Conservation (phyloP, 2,329 filamentous ascomycete species). For the Diaporthe aspalathi region DNA sequence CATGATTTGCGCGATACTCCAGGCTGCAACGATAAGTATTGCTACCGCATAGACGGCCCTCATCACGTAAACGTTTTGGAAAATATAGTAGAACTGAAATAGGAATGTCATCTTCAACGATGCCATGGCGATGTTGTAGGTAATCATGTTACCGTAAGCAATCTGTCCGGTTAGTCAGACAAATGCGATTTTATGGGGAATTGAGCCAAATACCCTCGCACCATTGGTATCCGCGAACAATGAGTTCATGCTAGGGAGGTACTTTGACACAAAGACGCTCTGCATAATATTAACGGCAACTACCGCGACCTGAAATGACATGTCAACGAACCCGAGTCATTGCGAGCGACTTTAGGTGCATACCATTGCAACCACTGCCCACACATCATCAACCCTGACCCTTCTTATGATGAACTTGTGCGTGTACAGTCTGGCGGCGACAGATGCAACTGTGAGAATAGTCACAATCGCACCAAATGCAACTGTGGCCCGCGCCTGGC, state of each 20-base stretch:
- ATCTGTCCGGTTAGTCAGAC: not conserved
- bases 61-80: constrained; percentile 1
- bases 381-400: constrained; percentile 5
- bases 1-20: constrained; percentile 4
- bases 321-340: not conserved
- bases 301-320: not conserved
- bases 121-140: constrained; percentile 11
- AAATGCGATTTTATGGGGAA: not conserved
- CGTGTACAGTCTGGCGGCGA: not conserved
- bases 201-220: not conserved
- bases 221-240: not conserved
- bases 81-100: constrained; percentile 4
- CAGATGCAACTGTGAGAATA: not conserved
- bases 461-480: constrained; percentile 21
- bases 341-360: not conserved
- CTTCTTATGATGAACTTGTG: constrained; percentile 15
- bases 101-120: constrained; percentile 21
- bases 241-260: not conserved
- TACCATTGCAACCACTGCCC: constrained; percentile 12
- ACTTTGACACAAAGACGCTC: not conserved
- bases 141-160: constrained; percentile 4
- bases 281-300: not conserved
- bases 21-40: not conserved
- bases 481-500: not conserved
- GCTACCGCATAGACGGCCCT: constrained; percentile 2